Evolutionary conservation across 2,329 filamentous ascomycete species (phyloP), one percentile per base, ranked within the genome.

Genomic region (Penicillium hordei): DNA sequence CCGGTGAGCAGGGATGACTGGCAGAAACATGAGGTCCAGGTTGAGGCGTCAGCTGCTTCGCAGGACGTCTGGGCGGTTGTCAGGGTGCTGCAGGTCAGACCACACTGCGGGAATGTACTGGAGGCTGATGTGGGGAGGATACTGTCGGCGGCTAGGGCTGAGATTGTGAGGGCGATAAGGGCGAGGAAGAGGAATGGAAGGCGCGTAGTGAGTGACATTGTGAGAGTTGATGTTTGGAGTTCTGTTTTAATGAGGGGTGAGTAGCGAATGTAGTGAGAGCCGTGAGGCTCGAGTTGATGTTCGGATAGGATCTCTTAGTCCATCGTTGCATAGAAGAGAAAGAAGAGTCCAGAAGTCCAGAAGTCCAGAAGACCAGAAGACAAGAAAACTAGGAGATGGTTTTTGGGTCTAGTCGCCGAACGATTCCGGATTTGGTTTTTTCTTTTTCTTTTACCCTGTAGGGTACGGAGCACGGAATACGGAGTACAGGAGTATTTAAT

Each of bases 1-100:
- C 80, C 73, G 4, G 80, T 76, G 3, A 94, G 81, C 23, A 81
- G 77, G 13, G 79, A 62, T 49, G 88, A 85, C 65, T 81, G 77
- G 77, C 91, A 96, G 77, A 95, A 92, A 76, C 91, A 95, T 36
- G 81, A 79, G 51, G 85, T 79, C 72, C 89, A 90, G 43, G 79
- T 82, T 21, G 73, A 68, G 40, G 81, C 72, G 48, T 81, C 79
- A 75, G 72, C 5, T 82, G 72, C 4, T 75, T 79, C 39, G 74
- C 91, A 95, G 60, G 80, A 85, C 45, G 82, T 83, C 69, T 92
- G 89, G 57, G 89, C 90, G 73, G 90, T 83, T 70, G 82, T 86
- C 44, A 91, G 83, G 29, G 78, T 71, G 43, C 82, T 80, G 68
- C 89, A 91, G 46, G 70, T 60, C 23, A 78, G 71, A 10, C 85